A percentile compares a stretch with the other conserved stretches of the same genome.
Evolutionary conservation across 805 yeast species (phyloP).

Genomic region (Yarrowia bubula): DNA sequence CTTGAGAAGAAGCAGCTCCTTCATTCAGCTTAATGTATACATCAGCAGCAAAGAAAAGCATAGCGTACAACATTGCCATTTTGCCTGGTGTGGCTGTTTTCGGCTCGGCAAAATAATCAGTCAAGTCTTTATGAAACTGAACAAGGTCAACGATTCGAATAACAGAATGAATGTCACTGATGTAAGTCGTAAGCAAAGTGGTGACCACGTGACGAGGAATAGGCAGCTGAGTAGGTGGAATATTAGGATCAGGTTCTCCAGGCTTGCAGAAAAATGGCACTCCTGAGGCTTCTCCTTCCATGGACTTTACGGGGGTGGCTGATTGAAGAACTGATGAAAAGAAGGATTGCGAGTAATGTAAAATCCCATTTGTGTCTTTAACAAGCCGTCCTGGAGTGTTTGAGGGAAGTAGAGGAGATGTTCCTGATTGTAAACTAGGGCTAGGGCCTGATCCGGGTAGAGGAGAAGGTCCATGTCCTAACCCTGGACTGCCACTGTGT

Average conservation of each 20-base stretch:
- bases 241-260: background rate
- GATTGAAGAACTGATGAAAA: background rate
- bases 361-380: background rate
- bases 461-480: background rate
- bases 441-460: slow-evolving; percentile 1
- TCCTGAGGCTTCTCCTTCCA: slow-evolving; percentile 5
- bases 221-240: background rate
- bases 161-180: slow-evolving; percentile 5
- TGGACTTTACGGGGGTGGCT: slow-evolving; percentile 7
- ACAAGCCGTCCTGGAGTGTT: slow-evolving; percentile 9
- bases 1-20: background rate
- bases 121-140: background rate
- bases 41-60: slow-evolving; percentile 11
- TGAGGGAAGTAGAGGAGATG: background rate
- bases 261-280: slow-evolving; percentile 19
- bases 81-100: background rate
- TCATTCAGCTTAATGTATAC: slow-evolving; percentile 11
- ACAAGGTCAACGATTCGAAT: slow-evolving; percentile 10
- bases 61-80: slow-evolving; percentile 12
- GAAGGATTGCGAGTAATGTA: slow-evolving; percentile 23
- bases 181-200: background rate
- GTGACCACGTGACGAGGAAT: background rate
- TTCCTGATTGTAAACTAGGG: background rate
- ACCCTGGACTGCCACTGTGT: background rate
- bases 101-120: background rate